These are phyloP conservation scores for Dactylellina haptotyla DNA, from an alignment of 2,329 filamentous ascomycete genomes.

Conservation along the genomic window DNA sequence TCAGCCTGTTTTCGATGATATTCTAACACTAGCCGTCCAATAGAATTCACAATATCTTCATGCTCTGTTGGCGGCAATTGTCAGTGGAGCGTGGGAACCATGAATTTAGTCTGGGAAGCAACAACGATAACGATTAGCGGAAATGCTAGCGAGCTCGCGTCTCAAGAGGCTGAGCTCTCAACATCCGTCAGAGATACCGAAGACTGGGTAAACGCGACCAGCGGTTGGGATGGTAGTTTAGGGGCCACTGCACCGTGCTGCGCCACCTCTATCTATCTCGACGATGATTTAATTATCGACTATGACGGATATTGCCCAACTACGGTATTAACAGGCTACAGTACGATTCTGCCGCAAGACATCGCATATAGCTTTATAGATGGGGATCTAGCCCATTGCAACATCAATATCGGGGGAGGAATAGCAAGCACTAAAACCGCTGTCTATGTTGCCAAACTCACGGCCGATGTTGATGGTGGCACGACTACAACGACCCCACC, in stretches of 20 bases:
- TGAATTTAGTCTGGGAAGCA: constrained; percentile 36
- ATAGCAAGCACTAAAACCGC: constrained; percentile 41
- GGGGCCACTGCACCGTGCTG: constrained; percentile 30
- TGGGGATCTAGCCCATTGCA: constrained; percentile 25
- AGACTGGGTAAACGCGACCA: constrained; percentile 40
- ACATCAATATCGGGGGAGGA: constrained; percentile 37
- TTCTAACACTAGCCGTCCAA: background rate
- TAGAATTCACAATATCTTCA: constrained; percentile 22
- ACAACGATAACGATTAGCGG: constrained; percentile 45
- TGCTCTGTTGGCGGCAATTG: constrained; percentile 16
- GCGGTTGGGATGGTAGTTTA: constrained; percentile 7
- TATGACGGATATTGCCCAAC: constrained; percentile 46
- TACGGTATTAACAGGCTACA: constrained; percentile 33
- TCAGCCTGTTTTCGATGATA: background rate
- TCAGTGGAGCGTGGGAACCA: constrained; percentile 16
- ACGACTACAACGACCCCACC: constrained; percentile 14
- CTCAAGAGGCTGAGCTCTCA: constrained; percentile 6
- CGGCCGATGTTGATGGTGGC: constrained; percentile 10
- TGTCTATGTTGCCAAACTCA: constrained; percentile 35
- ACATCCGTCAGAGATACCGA: constrained; percentile 9
- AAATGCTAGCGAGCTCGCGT: constrained; percentile 31
- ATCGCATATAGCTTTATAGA: constrained; percentile 26
- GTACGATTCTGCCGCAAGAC: constrained; percentile 14
- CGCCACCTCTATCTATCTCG: constrained; percentile 20
- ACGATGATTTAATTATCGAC: constrained; percentile 20